Percentiles rank a stretch among this genome's conserved stretches.
phyloP scores from a whole-genome alignment of 306 rosid species.

The Vigna nakashimae region DNA sequence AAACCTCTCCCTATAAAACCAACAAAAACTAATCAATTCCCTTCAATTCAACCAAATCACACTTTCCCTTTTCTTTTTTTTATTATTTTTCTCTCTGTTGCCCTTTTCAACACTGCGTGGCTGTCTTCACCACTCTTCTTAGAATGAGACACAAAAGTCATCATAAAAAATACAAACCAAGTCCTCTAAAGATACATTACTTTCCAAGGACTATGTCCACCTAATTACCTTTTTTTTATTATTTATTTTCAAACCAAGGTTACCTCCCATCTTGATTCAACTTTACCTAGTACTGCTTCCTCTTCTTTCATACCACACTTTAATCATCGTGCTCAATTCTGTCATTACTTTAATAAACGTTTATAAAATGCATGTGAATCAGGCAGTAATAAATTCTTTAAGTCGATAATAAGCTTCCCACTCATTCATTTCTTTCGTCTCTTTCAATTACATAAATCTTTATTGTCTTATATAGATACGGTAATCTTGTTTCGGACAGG shows the following conservation, averaged over 20 bases:
- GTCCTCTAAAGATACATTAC: slow-evolving; percentile 39
- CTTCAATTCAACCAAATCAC: slow-evolving; percentile 51
- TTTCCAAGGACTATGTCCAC: slow-evolving; percentile 48
- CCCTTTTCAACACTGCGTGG: slow-evolving; percentile 17
- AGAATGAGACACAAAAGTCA: slow-evolving; percentile 45
- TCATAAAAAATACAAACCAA: slow-evolving; percentile 13
- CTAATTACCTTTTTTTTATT: neutral
- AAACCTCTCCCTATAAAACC: slow-evolving; percentile 39
- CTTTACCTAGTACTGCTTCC: neutral
- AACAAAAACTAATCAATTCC: slow-evolving; percentile 40
- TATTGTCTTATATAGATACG: no score
- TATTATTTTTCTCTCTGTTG: slow-evolving; percentile 34
- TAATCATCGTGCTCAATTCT: neutral
- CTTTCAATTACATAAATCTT: no score
- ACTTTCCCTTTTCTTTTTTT: slow-evolving; percentile 12
- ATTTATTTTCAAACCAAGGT: slow-evolving; percentile 27
- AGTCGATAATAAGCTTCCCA: no score
- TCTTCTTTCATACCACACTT: neutral
- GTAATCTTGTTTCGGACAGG: no score
- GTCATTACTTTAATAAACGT: no score
- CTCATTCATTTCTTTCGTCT: no score
- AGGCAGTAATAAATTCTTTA: no score
- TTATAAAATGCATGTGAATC: no score
- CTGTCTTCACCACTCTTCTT: slow-evolving; percentile 42
- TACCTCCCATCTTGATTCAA: neutral